Evolutionary conservation across 768 basidiomycete species (phyloP).

Genomic region (Tricholoma hemisulphureum): DNA sequence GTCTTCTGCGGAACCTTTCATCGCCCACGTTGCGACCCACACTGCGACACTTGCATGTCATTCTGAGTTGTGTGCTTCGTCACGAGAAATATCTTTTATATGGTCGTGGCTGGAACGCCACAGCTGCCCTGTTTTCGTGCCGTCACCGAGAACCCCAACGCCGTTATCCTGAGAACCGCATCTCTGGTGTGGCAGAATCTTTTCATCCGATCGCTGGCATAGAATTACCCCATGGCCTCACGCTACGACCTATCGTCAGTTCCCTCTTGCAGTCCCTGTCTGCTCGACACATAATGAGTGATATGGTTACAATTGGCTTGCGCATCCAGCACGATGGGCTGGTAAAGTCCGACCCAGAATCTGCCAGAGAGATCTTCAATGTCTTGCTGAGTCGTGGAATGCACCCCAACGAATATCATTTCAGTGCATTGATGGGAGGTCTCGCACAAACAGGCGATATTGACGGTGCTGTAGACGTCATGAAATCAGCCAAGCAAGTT

Average conservation of each 20-base stretch:
- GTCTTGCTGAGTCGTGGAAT: conserved; percentile 66
- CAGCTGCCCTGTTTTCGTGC: conserved; percentile 39
- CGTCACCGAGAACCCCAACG: conserved; percentile 17
- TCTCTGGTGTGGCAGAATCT: conserved; percentile 24
- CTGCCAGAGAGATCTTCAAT: conserved; percentile 55
- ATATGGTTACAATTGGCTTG: conserved; percentile 56
- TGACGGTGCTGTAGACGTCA: conserved; percentile 49
- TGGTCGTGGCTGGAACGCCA: conserved; percentile 47
- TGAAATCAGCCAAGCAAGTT: conserved; percentile 49
- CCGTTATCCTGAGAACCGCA: conserved; percentile 14
- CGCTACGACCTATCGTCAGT: conserved; percentile 31
- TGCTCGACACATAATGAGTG: conserved; percentile 49
- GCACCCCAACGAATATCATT: conserved; percentile 71
- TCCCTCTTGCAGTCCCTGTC: conserved; percentile 48
- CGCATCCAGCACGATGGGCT: conserved; percentile 64
- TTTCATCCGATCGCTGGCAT: conserved; percentile 56
- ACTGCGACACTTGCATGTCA: conserved; percentile 54
- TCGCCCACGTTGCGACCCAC: conserved; percentile 44
- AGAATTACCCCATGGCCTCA: conserved; percentile 28
- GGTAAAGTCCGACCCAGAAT: conserved; percentile 46
- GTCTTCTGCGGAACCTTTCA: conserved; percentile 45
- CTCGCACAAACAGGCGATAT: conserved; percentile 61
- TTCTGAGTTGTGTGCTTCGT: conserved; percentile 53
- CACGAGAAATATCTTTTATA: conserved; percentile 46
- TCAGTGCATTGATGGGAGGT: conserved; percentile 75